Conservation (phyloP, 192 early-diverging fungal genomes). For the Coemansia pectinata region DNA sequence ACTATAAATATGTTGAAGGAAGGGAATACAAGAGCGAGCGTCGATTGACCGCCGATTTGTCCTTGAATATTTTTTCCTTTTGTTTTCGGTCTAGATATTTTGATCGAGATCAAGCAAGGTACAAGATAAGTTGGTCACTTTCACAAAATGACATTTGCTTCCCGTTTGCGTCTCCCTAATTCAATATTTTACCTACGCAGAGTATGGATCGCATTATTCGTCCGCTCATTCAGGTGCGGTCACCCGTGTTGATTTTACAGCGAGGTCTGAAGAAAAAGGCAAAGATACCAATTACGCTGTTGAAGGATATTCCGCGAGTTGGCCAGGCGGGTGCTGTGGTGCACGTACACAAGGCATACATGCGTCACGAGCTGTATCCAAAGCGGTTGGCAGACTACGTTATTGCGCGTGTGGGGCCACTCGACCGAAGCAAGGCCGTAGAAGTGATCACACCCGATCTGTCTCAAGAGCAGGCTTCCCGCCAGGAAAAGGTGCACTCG, state of each 20-base stretch:
- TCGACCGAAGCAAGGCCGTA: constrained; percentile 32
- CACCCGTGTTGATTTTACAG: constrained; percentile 17
- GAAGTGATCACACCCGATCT: background rate
- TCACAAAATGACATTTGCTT: background rate
- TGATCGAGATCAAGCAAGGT: background rate
- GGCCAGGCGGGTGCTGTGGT: constrained; percentile 40
- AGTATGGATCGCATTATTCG: constrained; percentile 34
- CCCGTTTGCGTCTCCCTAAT: background rate
- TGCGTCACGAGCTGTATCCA: constrained; percentile 55
- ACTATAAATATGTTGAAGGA: background rate
- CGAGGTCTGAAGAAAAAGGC: constrained; percentile 43
- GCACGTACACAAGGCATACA: constrained; percentile 38
- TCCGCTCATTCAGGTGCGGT: constrained; percentile 16
- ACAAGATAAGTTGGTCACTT: background rate
- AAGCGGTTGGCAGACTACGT: constrained; percentile 52
- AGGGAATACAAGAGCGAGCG: background rate
- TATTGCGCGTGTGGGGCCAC: constrained; percentile 25
- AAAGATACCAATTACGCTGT: constrained; percentile 41
- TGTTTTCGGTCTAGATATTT: background rate
- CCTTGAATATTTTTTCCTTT: background rate
- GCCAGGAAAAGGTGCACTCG: constrained; percentile 26
- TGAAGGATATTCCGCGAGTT: constrained; percentile 34
- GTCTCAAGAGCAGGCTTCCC: background rate
- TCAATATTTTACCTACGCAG: too few relatives aligned
- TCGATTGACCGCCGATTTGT: background rate